Evolutionary conservation across 1,284 basidiomycete species (phyloP).

Genomic region (Puccinia coronata): DNA sequence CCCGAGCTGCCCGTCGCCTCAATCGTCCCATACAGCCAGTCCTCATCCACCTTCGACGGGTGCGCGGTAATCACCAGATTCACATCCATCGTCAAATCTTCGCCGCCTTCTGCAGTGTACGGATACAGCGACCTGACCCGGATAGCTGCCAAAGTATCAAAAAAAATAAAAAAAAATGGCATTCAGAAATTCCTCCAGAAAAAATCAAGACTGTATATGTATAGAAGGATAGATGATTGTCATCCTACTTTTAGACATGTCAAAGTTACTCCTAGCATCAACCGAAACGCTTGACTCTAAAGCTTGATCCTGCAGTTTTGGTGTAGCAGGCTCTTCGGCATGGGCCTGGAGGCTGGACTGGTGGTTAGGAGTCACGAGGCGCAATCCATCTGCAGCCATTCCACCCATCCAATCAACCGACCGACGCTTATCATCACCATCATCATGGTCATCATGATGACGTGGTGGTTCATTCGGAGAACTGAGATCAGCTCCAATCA

Average conservation of each 20-base stretch:
- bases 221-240: too few species aligned
- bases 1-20: slow-evolving; percentile 72
- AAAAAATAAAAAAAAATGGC: slow-evolving; percentile 58
- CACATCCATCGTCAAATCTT: slow-evolving; percentile 82
- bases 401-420: slow-evolving; percentile 89
- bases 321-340: slow-evolving; percentile 66
- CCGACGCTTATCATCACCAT: slow-evolving; percentile 63
- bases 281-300: slow-evolving; percentile 58
- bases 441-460: slow-evolving; percentile 51
- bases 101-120: slow-evolving; percentile 78
- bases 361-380: slow-evolving; percentile 22
- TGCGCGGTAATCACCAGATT: slow-evolving; percentile 77
- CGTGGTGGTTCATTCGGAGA: slow-evolving; percentile 65
- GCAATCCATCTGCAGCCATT: slow-evolving; percentile 71
- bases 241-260: slow-evolving; percentile 66
- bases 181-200: slow-evolving; percentile 26
- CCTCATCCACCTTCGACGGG: slow-evolving; percentile 71
- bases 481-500: slow-evolving; percentile 75
- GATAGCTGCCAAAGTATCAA: slow-evolving; percentile 65
- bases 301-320: slow-evolving; percentile 63
- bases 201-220: too few species aligned
- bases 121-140: slow-evolving; percentile 67
- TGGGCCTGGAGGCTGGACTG: slow-evolving; percentile 64
- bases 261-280: slow-evolving; percentile 75
- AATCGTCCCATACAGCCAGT: slow-evolving; percentile 89